phyloP scores from a whole-genome alignment of 164 flowering plant species.

The Kalanchoe fedtschenkoi region DNA sequence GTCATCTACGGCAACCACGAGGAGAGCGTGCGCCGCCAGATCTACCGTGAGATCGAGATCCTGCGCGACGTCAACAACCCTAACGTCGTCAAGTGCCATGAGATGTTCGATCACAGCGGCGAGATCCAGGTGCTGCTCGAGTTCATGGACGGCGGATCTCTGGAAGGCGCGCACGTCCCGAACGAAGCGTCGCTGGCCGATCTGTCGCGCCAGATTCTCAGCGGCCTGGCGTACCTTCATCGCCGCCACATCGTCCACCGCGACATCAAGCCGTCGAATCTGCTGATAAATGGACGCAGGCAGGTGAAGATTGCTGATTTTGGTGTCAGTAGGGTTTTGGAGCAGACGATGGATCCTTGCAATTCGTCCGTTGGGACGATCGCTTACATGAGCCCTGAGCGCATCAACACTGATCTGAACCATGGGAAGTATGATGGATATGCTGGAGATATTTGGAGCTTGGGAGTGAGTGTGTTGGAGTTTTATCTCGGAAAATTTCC shows the following conservation, averaged over 20 bases:
- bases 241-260: conserved; percentile 60
- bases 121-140: conserved; percentile 80
- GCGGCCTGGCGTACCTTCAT: conserved; percentile 60
- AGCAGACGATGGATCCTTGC: conserved; percentile 76
- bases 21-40: conserved; percentile 69
- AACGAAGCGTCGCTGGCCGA: conserved; percentile 44
- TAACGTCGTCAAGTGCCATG: conserved; percentile 67
- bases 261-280: conserved; percentile 76
- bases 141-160: conserved; percentile 80
- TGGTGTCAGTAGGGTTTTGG: conserved; percentile 57
- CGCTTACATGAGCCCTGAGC: conserved; percentile 87
- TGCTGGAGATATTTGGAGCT: conserved; percentile 89
- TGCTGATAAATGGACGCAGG: conserved; percentile 37
- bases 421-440: conserved; percentile 69
- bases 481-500: conserved; percentile 77
- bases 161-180: conserved; percentile 39
- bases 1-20: conserved; percentile 83
- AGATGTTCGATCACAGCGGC: conserved; percentile 63
- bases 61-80: conserved; percentile 60
- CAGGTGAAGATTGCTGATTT: conserved; percentile 82
- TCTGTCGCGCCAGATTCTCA: conserved; percentile 46
- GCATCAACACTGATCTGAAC: conserved; percentile 77
- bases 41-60: conserved; percentile 78
- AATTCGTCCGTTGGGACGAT: conserved; percentile 76
- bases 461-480: conserved; percentile 79